Evolutionary conservation across 352 stramenopile genomes (phyloP), one percentile per base, ranked within the genome.

Genomic region (Thalassiosira pacifica): DNA sequence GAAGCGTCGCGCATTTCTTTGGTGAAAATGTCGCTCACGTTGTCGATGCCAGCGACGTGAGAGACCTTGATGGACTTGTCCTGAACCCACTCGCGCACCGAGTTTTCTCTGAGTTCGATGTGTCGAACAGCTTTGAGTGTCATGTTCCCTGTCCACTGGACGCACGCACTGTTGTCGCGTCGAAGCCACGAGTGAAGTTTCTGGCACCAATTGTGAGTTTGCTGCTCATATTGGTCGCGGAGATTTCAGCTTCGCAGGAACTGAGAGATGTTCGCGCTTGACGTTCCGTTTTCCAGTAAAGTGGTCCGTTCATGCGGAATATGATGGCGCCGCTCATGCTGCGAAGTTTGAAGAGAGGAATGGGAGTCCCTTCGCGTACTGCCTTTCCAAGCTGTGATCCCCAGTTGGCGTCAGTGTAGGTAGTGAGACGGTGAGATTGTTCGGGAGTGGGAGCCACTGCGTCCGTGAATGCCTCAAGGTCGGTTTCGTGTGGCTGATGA

Each of bases 181-280:
- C n/a, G n/a, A n/a, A n/a, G n/a, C n/a, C n/a, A n/a, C n/a, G n/a
- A n/a, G n/a, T n/a, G n/a, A n/a, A n/a, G n/a, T n/a, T n/a, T n/a
- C n/a, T n/a, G n/a, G n/a, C n/a, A n/a, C n/a, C 24, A 9, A 80
- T 6, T 0, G 27, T 80, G 18, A 72, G 57, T 27, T 71, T 70
- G 26, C n/a, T 19, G 2, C 24, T 40, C 19, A 52, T 27, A 45
- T 72, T 70, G 10, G 71, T 80, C 18, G 72, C 59, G 0, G 42
- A 27, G 27, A 80, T 80, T n/a, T 80, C 45, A 19, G 72, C 72
- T 40, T 80, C 72, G 45, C 72, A 65, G 1, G 72, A 71, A 18
- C 57, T 53, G 13, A 53, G 42, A 9, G 32, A 42, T 5, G 68
- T 67, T 1, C 32, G n/a, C 10, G 66, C 48, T 24, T 76, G 68